Base-by-base conservation (phyloP, 306 rosid species). In the Acacia melanoxylon region DNA sequence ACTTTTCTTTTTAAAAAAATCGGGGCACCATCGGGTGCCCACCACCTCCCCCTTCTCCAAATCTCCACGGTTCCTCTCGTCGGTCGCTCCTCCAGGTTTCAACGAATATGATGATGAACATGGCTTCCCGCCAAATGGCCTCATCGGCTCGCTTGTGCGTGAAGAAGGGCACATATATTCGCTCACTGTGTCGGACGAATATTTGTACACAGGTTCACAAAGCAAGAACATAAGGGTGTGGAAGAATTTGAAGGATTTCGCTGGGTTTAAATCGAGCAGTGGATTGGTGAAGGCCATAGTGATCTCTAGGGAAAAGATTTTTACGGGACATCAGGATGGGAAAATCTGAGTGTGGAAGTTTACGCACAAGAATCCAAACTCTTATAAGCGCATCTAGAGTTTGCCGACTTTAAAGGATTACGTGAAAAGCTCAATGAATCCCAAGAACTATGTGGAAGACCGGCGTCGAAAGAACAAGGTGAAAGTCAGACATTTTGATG, bases 281-380 rank as follows among this genome's bases (percentile, higher is more conserved):
- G 99, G 98, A 0, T 85, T 95, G 10, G 97, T 93, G 0, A 95
- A 95, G 78, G 76, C 97, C n/a, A 95, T 95, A 0, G 89, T 95
- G 0, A 80, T 93, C 8, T 88, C 86, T 10, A 90, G 90, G 1
- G 93, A 86, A 0, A 86, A 75, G 12, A 90, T 93, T 75, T 95
- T 92, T 79, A 93, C 99, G 2, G 99, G 99, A 20, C 99, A 95
- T 40, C 98, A 95, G 80, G 99, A 95, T 62, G 99, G 99, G 0
- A 95, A 95, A 52, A 95, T 95, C 83, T 88, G 99, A 9, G 81
- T 95, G 4, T 95, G 99, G 99, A 93, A 86, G 58, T 25, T 82
- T 9, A 92, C 91, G 0, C 65, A 62, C 0, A 87, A 78, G 51
- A 85, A 85, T n/a, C 82, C 84, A 0, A 51, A 24, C 5, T 42